Evolutionary conservation across 2,329 filamentous ascomycete genomes (phyloP).

Genomic region (Aspergillus jensenii): DNA sequence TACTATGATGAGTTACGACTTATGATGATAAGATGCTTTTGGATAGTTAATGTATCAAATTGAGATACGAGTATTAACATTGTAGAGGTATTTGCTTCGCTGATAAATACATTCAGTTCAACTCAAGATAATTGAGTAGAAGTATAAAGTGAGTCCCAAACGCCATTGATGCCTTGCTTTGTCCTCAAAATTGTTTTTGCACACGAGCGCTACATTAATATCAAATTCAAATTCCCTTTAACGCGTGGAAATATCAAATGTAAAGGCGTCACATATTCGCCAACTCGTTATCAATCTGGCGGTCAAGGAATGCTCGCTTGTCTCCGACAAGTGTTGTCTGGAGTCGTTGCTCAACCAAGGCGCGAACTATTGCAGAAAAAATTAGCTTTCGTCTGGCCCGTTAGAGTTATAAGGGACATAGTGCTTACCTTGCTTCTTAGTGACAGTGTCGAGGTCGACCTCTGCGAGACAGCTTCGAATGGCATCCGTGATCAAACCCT

Average conservation of each 20-base stretch:
- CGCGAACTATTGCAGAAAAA: conserved; percentile 56
- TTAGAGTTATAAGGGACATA: not conserved
- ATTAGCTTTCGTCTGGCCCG: not conserved
- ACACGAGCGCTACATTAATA: conserved; percentile 4
- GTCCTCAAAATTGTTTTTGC: not conserved
- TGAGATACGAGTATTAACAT: not conserved
- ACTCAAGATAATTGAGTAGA: not conserved
- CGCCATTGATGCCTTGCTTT: conserved; percentile 11
- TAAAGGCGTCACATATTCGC: conserved; percentile 72
- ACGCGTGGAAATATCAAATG: not conserved
- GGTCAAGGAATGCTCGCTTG: conserved; percentile 83
- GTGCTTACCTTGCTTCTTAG: conserved; percentile 81
- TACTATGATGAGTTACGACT: not conserved
- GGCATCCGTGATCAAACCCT: conserved; percentile 76
- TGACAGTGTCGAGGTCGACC: conserved; percentile 93
- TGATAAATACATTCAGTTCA: conserved; percentile 3
- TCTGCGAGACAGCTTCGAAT: conserved; percentile 80
- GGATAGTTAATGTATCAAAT: not conserved
- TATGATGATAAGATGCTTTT: not conserved
- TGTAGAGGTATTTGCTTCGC: conserved; percentile 6
- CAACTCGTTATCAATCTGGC: conserved; percentile 88
- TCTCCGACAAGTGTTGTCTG: conserved; percentile 87
- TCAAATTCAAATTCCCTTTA: not conserved
- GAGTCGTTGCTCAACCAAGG: conserved; percentile 86
- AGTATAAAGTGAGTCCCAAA: conserved; percentile 9